Conservation (phyloP, 768 basidiomycete species). For the Boletus eberwhitei region DNA sequence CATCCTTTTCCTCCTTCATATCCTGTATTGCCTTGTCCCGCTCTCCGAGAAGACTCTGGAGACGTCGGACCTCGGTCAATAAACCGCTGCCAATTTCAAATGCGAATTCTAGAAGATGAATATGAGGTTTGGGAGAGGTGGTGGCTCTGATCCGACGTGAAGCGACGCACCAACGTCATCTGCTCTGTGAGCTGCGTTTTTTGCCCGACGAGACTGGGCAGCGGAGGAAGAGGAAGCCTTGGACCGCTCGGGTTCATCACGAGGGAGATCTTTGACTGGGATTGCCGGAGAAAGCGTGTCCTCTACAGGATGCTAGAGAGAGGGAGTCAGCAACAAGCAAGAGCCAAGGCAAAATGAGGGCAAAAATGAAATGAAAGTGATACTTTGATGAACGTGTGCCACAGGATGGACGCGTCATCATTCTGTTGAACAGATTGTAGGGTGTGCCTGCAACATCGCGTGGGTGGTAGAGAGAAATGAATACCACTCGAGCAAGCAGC, state of each 20-base stretch:
- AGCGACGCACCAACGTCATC: conserved; percentile 76
- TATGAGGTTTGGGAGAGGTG: background rate
- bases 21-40: conserved; percentile 91
- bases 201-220: conserved; percentile 83
- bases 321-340: conserved; percentile 4
- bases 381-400: background rate
- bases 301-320: conserved; percentile 43
- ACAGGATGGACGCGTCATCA: background rate
- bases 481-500: background rate
- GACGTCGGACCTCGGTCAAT: conserved; percentile 84
- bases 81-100: conserved; percentile 96
- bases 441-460: background rate
- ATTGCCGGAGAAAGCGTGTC: conserved; percentile 44
- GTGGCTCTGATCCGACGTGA: conserved; percentile 7
- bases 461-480: background rate
- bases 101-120: conserved; percentile 74
- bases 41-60: conserved; percentile 88
- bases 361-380: background rate
- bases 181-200: conserved; percentile 87
- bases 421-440: background rate
- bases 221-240: conserved; percentile 67
- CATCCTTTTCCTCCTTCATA: conserved; percentile 89
- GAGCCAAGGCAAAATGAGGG: background rate
- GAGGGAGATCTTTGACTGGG: conserved; percentile 50
- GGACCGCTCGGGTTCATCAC: conserved; percentile 58